Evolutionary conservation across 345 rosid genomes (phyloP), one percentile per base, ranked within the genome.

Genomic region (Boechera divaricarpa): DNA sequence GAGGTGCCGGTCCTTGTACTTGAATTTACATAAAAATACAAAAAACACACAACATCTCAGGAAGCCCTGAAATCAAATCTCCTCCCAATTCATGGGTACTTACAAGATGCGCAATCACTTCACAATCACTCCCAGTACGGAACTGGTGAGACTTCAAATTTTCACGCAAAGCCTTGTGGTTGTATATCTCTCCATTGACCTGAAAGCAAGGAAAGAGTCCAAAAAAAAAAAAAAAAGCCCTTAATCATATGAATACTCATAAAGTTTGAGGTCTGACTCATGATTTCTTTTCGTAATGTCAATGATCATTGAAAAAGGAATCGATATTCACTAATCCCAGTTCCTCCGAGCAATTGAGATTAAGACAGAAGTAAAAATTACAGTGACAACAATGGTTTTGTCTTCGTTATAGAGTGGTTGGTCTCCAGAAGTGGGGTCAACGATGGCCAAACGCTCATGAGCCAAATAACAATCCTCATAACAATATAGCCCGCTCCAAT

Each of bases 101-200:
- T 85, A 91, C 97, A 76, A 91, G 94, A 69, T 91, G 94, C 38
- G 92, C 92, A 83, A 91, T 85, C 71, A 91, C 97, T 85, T 91
- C 97, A 77, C 97, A 91, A 80, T 91, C 97, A 76, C 97, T 91
- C 51, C 92, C 97, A 11, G 97, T 91, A 69, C 87, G 86, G 78
- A 89, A 91, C 61, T 77, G 55, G 75, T 91, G 97, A 69, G 90
- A 77, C 68, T 73, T 86, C 41, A 91, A 75, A 47, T 82, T 81
- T 73, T 81, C 87, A 58, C 87, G 84, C 81, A 91, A 83, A 28
- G 79, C 72, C 57, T 86, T 87, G 72, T 91, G 97, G 84, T 91
- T 91, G 79, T 91, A 91, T 72, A 91, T 91, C 83, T 91, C 97
- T n/a, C 97, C 92, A 60, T 91, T 91, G 45, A 91, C 91, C 97